These are phyloP conservation scores for Aspergillus saccharolyticus DNA, from an alignment of 495 filamentous ascomycete species.

Conservation along the genomic window DNA sequence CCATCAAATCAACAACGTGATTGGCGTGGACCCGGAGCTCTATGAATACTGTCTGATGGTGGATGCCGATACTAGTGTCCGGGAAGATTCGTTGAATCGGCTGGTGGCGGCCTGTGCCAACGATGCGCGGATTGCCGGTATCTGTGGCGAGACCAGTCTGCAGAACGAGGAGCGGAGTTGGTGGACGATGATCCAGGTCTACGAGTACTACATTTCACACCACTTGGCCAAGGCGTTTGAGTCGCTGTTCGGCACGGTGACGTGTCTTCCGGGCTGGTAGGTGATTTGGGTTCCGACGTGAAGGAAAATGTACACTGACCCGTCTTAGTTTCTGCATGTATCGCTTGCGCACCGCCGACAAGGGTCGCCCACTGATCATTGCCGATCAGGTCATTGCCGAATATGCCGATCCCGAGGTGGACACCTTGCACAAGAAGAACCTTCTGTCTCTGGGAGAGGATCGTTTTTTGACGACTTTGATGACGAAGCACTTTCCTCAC, in stretches of 20 bases:
- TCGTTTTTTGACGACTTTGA: conserved; percentile 93
- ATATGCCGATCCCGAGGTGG: conserved; percentile 81
- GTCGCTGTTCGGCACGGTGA: conserved; percentile 90
- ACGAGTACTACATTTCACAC: conserved; percentile 97
- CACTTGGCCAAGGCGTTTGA: conserved; percentile 92
- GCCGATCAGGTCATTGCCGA: conserved; percentile 79
- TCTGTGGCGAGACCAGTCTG: conserved; percentile 94
- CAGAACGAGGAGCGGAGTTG: conserved; percentile 91
- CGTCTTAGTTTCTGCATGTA: conserved; percentile 93
- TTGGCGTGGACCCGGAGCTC: conserved; percentile 93
- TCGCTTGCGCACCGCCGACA: conserved; percentile 85
- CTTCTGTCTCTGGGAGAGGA: conserved; percentile 92
- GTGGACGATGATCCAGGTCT: conserved; percentile 99
- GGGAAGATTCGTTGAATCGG: conserved; percentile 85
- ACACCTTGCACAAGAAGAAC: conserved; percentile 99
- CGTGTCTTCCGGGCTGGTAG: conserved; percentile 97
- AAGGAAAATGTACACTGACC: no score
- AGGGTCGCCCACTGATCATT: conserved; percentile 87
- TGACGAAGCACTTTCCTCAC: conserved; percentile 93
- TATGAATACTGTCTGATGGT: conserved; percentile 98
- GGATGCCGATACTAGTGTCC: conserved; percentile 94
- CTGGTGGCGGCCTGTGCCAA: conserved; percentile 90
- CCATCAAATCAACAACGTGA: conserved; percentile 98
- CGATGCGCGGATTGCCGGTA: conserved; percentile 92
- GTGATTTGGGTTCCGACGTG: no score